Conservation (phyloP, 371 early-diverging fungal genomes). For the Haplosporangium sp. region DNA sequence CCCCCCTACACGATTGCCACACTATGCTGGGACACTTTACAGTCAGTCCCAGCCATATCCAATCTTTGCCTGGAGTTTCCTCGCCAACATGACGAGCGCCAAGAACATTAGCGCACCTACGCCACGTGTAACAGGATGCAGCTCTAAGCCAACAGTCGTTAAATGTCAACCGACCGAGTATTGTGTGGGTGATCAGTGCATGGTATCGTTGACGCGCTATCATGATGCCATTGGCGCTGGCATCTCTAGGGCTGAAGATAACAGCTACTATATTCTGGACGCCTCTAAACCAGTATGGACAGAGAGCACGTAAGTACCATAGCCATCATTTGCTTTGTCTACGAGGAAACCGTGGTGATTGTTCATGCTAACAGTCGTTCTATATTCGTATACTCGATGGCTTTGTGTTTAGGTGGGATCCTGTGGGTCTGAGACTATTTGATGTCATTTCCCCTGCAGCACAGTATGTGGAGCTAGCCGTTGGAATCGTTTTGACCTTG, state of each 20-base stretch:
- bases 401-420: constrained; percentile 60
- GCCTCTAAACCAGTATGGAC: constrained; percentile 74
- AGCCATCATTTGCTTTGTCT: not conserved
- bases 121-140: constrained; percentile 25
- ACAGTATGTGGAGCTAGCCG: constrained; percentile 70
- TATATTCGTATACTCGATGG: not conserved
- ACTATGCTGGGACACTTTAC: constrained; percentile 46
- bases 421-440: constrained; percentile 68
- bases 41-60: constrained; percentile 54
- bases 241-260: constrained; percentile 66
- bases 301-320: constrained; percentile 73
- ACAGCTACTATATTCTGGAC: constrained; percentile 66
- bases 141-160: constrained; percentile 9
- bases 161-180: constrained; percentile 58
- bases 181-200: constrained; percentile 67
- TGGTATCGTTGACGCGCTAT: constrained; percentile 63
- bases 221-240: constrained; percentile 85
- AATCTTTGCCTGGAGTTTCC: constrained; percentile 59
- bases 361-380: not conserved
- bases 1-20: constrained; percentile 37
- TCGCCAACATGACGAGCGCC: constrained; percentile 65
- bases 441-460: constrained; percentile 62
- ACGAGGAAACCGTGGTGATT: not conserved
- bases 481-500: constrained; percentile 66
- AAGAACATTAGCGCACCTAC: constrained; percentile 23